These are phyloP conservation scores for Apiotrichum sp. DNA, from an alignment of 1,284 basidiomycete genomes.

Conservation along the genomic window DNA sequence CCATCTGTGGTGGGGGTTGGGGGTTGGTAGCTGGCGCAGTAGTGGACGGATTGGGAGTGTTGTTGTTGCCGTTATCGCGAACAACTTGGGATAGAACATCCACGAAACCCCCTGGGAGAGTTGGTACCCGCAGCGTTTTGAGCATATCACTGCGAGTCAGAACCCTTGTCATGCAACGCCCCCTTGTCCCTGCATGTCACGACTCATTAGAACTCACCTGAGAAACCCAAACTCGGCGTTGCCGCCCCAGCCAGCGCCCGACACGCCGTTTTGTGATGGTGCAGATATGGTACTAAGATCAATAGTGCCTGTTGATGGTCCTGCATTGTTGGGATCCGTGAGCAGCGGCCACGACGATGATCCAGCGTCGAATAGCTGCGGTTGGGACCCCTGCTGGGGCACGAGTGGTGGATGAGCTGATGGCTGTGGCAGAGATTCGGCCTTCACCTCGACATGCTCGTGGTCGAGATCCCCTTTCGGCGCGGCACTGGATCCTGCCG, in stretches of 20 bases:
- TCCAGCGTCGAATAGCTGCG: conserved; percentile 9
- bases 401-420: background rate
- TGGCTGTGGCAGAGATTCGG: background rate
- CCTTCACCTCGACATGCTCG: background rate
- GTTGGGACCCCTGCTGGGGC: background rate
- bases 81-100: conserved; percentile 33
- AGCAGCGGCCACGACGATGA: conserved; percentile 34
- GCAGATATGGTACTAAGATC: conserved; percentile 7
- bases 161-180: background rate
- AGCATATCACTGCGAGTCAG: conserved; percentile 36
- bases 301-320: background rate
- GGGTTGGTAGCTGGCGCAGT: background rate
- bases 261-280: background rate
- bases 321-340: conserved; percentile 22
- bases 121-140: conserved; percentile 41
- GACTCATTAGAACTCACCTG: background rate
- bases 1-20: background rate
- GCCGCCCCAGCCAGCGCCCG: conserved; percentile 10
- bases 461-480: background rate
- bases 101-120: conserved; percentile 41
- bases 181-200: background rate
- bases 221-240: conserved; percentile 20
- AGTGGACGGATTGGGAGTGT: background rate
- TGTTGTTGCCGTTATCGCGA: background rate
- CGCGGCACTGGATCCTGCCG: background rate